Base-by-base conservation (phyloP, 2,329 filamentous ascomycete genomes). In the Epichloe baconii region DNA sequence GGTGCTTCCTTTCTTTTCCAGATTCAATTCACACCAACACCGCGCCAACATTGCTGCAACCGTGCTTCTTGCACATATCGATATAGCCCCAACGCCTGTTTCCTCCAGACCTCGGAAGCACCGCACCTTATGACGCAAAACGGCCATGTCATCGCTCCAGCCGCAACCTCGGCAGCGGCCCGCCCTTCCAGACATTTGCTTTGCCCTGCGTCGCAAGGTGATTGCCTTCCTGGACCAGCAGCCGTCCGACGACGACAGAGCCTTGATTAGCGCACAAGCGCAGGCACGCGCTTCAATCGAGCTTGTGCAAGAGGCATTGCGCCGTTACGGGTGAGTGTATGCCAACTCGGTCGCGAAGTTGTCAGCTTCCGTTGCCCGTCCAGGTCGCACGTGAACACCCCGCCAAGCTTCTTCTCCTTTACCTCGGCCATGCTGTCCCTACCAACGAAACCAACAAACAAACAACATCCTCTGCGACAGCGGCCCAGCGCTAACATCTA, bases 251-350 rank as follows among this genome's bases (percentile, higher is more conserved):
- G 71, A 74, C 3, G 75, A 77, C 19, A 70, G 78, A 50, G 66
- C 78, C 44, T 68, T 90, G 52, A 72, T 70, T 58, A 73, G 73
- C 51, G 80, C 89, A 31, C 90, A 96, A 69, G 68, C 71, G 52
- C 89, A 93, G 71, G 85, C 86, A 44, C 78, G 80, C 54, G 72
- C 79, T 49, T 84, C 88, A 23, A 74, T 95, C 61, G 75, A 69
- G 21, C 82, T 95, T 21, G 81, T 96, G 52, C 77, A 80, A 54
- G 78, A 88, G 60, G 87, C 90, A 14, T 72, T 96, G 62, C 68
- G 79, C 55, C 77, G 76, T 62, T 97, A 95, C 67, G 77, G 77
- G 83, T 93, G 70, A 53, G 79, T 68, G 44, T 17, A 12, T 4
- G 17, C n/a, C 40, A 41, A 17, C 10, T 19, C n/a, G 17, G 26